phyloP scores from a whole-genome alignment of 2,329 filamentous ascomycete genomes.

The Clonostachys chloroleuca region DNA sequence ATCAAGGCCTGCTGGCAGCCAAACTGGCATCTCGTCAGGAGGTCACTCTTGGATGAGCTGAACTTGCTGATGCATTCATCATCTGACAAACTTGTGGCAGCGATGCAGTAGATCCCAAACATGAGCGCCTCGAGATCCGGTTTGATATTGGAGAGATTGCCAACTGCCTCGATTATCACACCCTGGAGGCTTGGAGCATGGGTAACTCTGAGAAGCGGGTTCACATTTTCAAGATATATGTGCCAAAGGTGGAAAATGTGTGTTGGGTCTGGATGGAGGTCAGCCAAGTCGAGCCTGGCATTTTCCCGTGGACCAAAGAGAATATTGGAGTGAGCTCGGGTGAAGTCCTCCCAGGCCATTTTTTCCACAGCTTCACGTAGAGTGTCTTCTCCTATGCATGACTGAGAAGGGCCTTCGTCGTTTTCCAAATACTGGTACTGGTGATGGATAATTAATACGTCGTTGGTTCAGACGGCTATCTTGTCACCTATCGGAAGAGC shows the following conservation, averaged over 20 bases:
- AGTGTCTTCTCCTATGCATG: no score
- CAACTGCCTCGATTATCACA: conserved; percentile 43
- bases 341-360: conserved; percentile 36
- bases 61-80: conserved; percentile 37
- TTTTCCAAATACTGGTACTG: background rate
- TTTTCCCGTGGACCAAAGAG: conserved; percentile 41
- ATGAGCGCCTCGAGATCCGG: conserved; percentile 47
- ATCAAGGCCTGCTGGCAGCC: conserved; percentile 49
- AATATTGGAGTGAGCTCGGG: conserved; percentile 37
- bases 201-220: conserved; percentile 54
- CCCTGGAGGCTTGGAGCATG: conserved; percentile 50
- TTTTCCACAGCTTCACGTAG: conserved; percentile 22
- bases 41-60: conserved; percentile 27
- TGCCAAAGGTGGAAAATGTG: conserved; percentile 51
- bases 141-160: conserved; percentile 30
- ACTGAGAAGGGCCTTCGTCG: background rate
- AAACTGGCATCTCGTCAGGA: conserved; percentile 36
- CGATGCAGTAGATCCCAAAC: conserved; percentile 45
- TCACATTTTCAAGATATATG: conserved; percentile 51
- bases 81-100: conserved; percentile 33
- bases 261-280: conserved; percentile 41
- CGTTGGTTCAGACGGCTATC: no score
- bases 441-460: no score
- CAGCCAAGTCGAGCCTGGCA: conserved; percentile 33
- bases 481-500: no score